phyloP scores from a whole-genome alignment of 2,329 filamentous ascomycete genomes.

The Phyllosticta citribraziliensis region DNA sequence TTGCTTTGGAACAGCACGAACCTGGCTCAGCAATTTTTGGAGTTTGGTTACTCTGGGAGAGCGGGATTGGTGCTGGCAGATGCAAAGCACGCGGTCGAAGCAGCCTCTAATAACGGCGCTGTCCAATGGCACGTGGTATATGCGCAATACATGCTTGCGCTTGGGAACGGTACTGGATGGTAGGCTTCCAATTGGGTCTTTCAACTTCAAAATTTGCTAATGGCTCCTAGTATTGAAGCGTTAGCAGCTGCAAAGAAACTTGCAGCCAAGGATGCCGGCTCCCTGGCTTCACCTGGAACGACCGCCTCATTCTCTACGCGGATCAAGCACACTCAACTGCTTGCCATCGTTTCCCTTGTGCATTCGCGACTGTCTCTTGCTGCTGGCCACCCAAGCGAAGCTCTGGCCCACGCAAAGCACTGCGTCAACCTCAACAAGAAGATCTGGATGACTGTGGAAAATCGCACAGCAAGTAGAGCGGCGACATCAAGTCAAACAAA shows the following conservation, averaged over 20 bases:
- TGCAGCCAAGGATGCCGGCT: slow-evolving; percentile 19
- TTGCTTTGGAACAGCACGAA: slow-evolving; percentile 34
- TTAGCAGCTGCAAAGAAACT: slow-evolving; percentile 22
- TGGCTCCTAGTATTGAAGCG: slow-evolving; percentile 17
- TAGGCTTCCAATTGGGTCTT: slow-evolving; percentile 14
- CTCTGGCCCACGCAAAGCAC: slow-evolving; percentile 39
- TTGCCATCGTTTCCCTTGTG: slow-evolving; percentile 53
- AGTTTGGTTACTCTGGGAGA: slow-evolving; percentile 51
- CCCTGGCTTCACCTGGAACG: slow-evolving; percentile 22
- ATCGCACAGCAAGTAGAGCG: slow-evolving; percentile 18
- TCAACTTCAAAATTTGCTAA: slow-evolving; percentile 12
- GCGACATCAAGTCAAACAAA: not conserved
- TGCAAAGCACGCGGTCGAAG: slow-evolving; percentile 42
- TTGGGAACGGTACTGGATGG: slow-evolving; percentile 56
- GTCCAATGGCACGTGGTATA: slow-evolving; percentile 57
- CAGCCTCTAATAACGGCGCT: slow-evolving; percentile 32
- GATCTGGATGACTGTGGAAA: slow-evolving; percentile 43
- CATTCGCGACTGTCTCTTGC: slow-evolving; percentile 58
- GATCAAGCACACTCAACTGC: slow-evolving; percentile 38
- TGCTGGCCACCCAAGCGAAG: slow-evolving; percentile 35
- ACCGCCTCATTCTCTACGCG: slow-evolving; percentile 25
- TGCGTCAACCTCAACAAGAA: slow-evolving; percentile 40
- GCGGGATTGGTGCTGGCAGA: slow-evolving; percentile 49
- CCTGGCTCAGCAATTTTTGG: slow-evolving; percentile 46
- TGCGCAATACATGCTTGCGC: slow-evolving; percentile 62